phyloP scores from a whole-genome alignment of 805 yeast species.

The Dipodascopsis uninucleata region DNA sequence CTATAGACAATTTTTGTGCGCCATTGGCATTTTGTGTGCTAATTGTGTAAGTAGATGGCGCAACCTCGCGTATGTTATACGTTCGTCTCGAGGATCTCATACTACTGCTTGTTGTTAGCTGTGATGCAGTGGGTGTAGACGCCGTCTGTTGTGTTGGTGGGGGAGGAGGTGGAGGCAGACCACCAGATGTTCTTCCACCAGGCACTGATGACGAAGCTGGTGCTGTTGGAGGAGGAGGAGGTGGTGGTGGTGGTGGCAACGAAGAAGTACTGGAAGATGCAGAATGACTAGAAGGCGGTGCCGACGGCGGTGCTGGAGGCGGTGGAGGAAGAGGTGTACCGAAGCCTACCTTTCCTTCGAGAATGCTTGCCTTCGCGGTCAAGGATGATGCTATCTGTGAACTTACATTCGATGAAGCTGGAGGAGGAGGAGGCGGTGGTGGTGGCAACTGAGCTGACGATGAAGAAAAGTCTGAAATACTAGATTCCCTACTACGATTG shows the following conservation, averaged over 20 bases:
- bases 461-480: constrained; percentile 32
- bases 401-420: constrained; percentile 22
- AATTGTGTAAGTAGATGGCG: constrained; percentile 64
- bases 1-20: constrained; percentile 46
- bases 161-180: constrained; percentile 31
- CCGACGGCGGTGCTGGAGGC: constrained; percentile 37
- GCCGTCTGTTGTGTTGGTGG: constrained; percentile 33
- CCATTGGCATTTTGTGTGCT: constrained; percentile 11
- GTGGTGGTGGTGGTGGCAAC: constrained; percentile 14
- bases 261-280: neutral
- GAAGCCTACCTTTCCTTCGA: too few species aligned
- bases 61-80: constrained; percentile 52
- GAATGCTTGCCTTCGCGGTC: too few species aligned
- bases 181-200: constrained; percentile 14
- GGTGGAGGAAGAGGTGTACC: too few species aligned
- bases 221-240: constrained; percentile 16
- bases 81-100: constrained; percentile 1
- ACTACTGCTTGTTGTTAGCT: constrained; percentile 31
- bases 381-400: constrained; percentile 35
- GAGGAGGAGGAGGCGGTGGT: constrained; percentile 38
- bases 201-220: too few species aligned
- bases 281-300: constrained; percentile 25
- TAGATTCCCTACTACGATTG: constrained; percentile 2
- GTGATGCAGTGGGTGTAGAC: constrained; percentile 32
- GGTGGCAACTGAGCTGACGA: constrained; percentile 32